Conservation (phyloP, 495 filamentous ascomycete genomes). For the Cudoniella acicularis region DNA sequence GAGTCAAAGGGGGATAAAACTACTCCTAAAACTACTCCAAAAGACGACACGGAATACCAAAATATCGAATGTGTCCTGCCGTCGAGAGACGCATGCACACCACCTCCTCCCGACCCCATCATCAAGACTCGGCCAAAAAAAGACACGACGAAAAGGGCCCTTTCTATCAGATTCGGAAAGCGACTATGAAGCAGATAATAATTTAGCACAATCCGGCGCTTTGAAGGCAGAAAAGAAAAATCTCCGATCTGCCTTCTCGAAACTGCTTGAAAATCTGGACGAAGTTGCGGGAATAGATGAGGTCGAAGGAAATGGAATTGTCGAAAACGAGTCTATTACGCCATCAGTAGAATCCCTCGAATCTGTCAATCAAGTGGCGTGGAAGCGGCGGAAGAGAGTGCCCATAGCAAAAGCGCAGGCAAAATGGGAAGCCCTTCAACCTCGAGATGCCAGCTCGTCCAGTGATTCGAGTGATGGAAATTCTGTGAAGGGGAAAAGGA, state of each 20-base stretch:
- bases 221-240: slow-evolving; percentile 5
- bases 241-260: neutral
- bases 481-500: slow-evolving; percentile 69
- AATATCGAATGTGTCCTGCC: neutral
- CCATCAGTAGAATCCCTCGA: slow-evolving; percentile 4
- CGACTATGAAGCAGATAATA: slow-evolving; percentile 12
- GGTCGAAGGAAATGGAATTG: slow-evolving; percentile 9
- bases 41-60: neutral
- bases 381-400: slow-evolving; percentile 14
- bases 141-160: slow-evolving; percentile 29
- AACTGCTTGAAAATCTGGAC: slow-evolving; percentile 11
- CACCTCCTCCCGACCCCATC: slow-evolving; percentile 20
- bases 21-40: neutral
- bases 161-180: slow-evolving; percentile 31
- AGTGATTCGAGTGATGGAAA: slow-evolving; percentile 32
- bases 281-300: slow-evolving; percentile 7
- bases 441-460: slow-evolving; percentile 23
- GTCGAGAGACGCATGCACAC: slow-evolving; percentile 5
- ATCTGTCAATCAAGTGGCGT: neutral
- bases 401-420: slow-evolving; percentile 14
- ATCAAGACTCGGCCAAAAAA: slow-evolving; percentile 38
- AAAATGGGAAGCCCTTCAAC: slow-evolving; percentile 17
- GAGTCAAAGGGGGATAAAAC: neutral
- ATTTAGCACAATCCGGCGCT: neutral
- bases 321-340: slow-evolving; percentile 9